A percentile compares a stretch with the other conserved stretches of the same genome.
Conservation (phyloP, 306 rosid genomes). For the Nissolia schottii region DNA sequence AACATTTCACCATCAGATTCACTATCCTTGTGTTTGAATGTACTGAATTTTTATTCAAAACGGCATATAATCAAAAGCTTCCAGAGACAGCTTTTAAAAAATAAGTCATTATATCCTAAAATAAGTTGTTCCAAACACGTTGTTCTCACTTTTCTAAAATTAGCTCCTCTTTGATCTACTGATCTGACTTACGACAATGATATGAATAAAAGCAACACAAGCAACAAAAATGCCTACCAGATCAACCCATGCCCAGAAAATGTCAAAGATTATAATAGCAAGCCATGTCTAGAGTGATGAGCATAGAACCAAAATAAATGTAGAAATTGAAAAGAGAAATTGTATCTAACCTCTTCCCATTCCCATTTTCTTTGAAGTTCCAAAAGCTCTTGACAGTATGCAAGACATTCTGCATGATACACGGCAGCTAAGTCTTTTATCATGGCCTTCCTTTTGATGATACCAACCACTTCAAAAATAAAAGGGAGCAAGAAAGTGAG, state of each 20-base stretch:
- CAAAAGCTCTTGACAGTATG: constrained; percentile 80
- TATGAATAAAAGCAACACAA: neutral
- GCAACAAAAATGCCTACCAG: neutral
- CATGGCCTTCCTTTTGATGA: constrained; percentile 53
- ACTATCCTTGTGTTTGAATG: neutral
- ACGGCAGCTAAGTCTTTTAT: neutral
- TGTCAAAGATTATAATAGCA: neutral
- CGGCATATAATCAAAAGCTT: too few relatives aligned
- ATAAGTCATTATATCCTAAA: too few relatives aligned
- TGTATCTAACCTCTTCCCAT: constrained; percentile 60
- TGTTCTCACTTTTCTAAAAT: neutral
- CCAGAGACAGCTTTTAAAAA: too few relatives aligned
- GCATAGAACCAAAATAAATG: neutral
- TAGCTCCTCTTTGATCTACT: neutral
- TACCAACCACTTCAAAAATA: constrained; percentile 71
- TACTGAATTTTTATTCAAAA: too few relatives aligned
- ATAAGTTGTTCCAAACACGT: neutral
- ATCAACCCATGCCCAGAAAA: neutral
- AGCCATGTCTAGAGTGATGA: neutral
- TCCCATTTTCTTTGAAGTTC: constrained; percentile 49
- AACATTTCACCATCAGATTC: neutral
- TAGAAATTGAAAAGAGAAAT: neutral
- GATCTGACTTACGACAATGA: neutral
- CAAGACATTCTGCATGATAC: constrained; percentile 50
- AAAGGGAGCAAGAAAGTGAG: neutral